Percentiles rank a stretch among this genome's conserved stretches.
phyloP scores from a whole-genome alignment of 257 asterid species.

The Phtheirospermum japonicum region DNA sequence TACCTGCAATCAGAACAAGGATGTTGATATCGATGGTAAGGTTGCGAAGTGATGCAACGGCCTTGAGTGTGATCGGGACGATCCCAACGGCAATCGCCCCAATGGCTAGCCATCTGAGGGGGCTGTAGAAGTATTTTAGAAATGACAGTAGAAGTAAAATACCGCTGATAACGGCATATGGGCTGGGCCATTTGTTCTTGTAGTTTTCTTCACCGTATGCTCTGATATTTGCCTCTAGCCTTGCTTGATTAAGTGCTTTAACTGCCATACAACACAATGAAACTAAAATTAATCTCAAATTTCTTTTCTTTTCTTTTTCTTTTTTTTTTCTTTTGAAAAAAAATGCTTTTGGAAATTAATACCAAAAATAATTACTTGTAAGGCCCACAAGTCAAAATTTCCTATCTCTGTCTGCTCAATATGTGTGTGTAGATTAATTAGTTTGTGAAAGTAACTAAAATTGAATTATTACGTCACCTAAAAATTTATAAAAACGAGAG shows the following conservation, averaged over 20 bases:
- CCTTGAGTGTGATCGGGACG: conserved; percentile 44
- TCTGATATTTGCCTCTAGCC: conserved; percentile 62
- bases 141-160: conserved; percentile 41
- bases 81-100: conserved; percentile 50
- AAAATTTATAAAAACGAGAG: too few relatives aligned
- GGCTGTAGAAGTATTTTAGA: conserved; percentile 34
- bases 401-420: too few relatives aligned
- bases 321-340: too few relatives aligned
- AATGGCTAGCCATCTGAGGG: conserved; percentile 60
- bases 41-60: conserved; percentile 43
- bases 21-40: conserved; percentile 54
- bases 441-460: too few relatives aligned
- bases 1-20: conserved; percentile 69
- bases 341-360: too few relatives aligned
- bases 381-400: too few relatives aligned
- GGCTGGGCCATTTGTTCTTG: conserved; percentile 50
- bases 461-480: neutral
- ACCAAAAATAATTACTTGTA: too few relatives aligned
- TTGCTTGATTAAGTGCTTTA: conserved; percentile 41
- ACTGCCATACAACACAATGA: conserved; percentile 12
- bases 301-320: too few relatives aligned
- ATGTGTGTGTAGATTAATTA: too few relatives aligned
- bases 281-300: neutral
- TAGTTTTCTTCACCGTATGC: conserved; percentile 36
- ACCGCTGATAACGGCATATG: conserved; percentile 46